Evolutionary conservation across 345 rosid species (phyloP).

Genomic region (Moringa oleifera): DNA sequence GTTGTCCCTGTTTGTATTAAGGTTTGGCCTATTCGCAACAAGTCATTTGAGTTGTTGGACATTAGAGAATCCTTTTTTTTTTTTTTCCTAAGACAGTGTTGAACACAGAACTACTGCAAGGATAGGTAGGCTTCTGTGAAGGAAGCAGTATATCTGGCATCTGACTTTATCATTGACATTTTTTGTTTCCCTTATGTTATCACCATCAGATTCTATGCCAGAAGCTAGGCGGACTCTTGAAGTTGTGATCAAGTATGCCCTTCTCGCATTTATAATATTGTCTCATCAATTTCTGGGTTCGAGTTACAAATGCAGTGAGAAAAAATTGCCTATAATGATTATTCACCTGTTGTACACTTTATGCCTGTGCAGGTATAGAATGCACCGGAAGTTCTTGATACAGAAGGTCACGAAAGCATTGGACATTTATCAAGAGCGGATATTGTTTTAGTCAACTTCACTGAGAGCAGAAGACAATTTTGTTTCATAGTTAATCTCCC

Average conservation of each 20-base stretch:
- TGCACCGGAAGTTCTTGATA: slow-evolving; percentile 70
- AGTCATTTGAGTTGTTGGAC: no score
- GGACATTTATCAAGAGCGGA: slow-evolving; percentile 67
- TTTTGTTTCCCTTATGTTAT: background rate
- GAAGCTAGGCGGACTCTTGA: slow-evolving; percentile 55
- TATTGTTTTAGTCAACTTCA: slow-evolving; percentile 37
- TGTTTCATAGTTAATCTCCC: slow-evolving; percentile 8
- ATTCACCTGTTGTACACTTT: background rate
- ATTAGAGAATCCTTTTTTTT: background rate
- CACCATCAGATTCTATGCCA: slow-evolving; percentile 46
- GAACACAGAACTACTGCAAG: no score
- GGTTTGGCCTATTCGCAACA: no score
- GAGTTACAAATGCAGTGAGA: no score
- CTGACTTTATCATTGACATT: background rate
- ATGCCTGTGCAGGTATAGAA: slow-evolving; percentile 47
- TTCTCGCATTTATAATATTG: background rate
- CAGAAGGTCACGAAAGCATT: slow-evolving; percentile 67
- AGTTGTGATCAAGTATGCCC: slow-evolving; percentile 54
- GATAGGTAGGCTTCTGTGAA: no score
- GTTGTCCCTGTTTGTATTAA: no score
- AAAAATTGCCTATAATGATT: background rate
- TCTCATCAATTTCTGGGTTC: slow-evolving; percentile 2
- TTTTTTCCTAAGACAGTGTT: background rate
- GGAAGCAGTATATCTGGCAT: no score
- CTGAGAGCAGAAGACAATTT: slow-evolving; percentile 10